Conservation (phyloP, 257 asterid genomes). For the Primulina tabacum region DNA sequence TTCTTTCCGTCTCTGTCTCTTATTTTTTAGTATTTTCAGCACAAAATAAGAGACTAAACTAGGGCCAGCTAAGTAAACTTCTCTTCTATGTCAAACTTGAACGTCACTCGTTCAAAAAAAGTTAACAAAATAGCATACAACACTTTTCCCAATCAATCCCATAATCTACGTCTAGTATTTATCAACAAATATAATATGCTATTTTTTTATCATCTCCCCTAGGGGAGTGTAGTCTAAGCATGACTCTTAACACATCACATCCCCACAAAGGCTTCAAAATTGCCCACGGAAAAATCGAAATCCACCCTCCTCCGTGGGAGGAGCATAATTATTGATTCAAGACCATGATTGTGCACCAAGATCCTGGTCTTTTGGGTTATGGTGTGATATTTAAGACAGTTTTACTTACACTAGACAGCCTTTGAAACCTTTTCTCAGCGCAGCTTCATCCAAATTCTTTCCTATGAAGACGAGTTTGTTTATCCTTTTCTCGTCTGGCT, state of each 20-base stretch:
- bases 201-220: background rate
- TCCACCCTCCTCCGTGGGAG: background rate
- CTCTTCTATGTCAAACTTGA: no score
- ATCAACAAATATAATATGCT: background rate
- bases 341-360: background rate
- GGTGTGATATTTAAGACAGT: background rate
- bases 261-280: background rate
- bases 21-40: no score
- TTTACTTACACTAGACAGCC: constrained; percentile 69
- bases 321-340: background rate
- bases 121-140: background rate
- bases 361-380: no score
- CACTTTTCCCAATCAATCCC: background rate
- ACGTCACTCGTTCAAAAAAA: no score
- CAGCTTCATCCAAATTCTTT: constrained; percentile 74
- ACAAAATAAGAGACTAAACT: no score
- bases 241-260: background rate
- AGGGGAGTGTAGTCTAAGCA: background rate
- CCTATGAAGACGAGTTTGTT: constrained; percentile 93
- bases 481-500: constrained; percentile 62
- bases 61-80: no score
- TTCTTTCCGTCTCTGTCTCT: no score
- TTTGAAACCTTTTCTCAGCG: constrained; percentile 79
- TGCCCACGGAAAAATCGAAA: background rate
- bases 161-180: background rate